Conservation (phyloP, 768 basidiomycete species). For the Hericium coralloides region DNA sequence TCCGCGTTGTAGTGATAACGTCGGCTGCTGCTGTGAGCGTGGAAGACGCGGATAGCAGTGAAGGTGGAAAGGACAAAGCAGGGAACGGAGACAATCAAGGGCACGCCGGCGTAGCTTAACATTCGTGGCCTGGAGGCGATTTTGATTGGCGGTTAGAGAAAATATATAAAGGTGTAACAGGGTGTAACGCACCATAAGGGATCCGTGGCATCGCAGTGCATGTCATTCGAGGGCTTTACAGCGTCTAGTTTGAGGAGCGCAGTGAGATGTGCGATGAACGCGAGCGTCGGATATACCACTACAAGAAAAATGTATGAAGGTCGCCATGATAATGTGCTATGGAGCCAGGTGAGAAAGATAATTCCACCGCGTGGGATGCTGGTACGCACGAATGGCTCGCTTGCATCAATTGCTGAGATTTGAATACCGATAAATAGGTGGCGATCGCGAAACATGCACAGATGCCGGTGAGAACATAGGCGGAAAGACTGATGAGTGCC, state of each 20-base stretch:
- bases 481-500: constrained; percentile 12
- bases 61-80: constrained; percentile 39
- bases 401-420: constrained; percentile 6
- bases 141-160: background rate
- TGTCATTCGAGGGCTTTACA: constrained; percentile 36
- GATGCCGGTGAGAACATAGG: constrained; percentile 16
- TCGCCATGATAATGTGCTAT: constrained; percentile 44
- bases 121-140: constrained; percentile 45
- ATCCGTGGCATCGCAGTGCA: constrained; percentile 51
- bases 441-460: constrained; percentile 18
- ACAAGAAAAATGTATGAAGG: constrained; percentile 34
- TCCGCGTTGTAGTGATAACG: background rate
- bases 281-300: constrained; percentile 38
- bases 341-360: background rate
- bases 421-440: constrained; percentile 14
- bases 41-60: constrained; percentile 24
- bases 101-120: constrained; percentile 51
- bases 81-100: constrained; percentile 43
- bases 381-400: constrained; percentile 6
- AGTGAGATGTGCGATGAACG: constrained; percentile 33
- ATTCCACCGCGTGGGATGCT: background rate
- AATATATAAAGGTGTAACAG: constrained; percentile 9
- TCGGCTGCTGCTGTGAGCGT: background rate
- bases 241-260: constrained; percentile 36
- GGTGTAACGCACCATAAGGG: constrained; percentile 43